phyloP scores from a whole-genome alignment of 768 basidiomycete species.

The Coprinopsis cinerea region DNA sequence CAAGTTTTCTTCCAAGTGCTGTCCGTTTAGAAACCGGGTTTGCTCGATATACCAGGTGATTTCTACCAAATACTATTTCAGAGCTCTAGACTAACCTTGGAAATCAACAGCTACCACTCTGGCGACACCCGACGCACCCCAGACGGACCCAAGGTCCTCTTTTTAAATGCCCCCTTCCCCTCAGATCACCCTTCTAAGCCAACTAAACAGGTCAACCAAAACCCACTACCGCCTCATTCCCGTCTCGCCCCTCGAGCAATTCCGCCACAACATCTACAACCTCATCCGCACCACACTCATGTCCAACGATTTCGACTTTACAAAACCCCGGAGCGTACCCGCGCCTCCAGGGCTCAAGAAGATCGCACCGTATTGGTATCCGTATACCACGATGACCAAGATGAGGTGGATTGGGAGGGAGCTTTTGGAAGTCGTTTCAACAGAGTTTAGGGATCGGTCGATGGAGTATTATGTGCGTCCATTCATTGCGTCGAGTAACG shows the following conservation, averaged over 20 bases:
- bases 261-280: constrained; percentile 48
- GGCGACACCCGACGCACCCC: too few species aligned
- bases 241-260: constrained; percentile 47
- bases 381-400: constrained; percentile 91
- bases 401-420: constrained; percentile 84
- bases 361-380: constrained; percentile 86
- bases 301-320: constrained; percentile 28
- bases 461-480: constrained; percentile 91
- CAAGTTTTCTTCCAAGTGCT: too few species aligned
- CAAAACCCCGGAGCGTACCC: constrained; percentile 17
- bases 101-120: too few species aligned
- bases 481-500: background rate
- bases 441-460: constrained; percentile 89
- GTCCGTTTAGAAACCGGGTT: too few species aligned
- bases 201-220: constrained; percentile 28
- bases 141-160: background rate
- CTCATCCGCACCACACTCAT: constrained; percentile 45
- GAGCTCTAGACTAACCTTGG: too few species aligned
- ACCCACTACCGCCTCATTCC: constrained; percentile 40
- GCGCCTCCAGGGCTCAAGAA: constrained; percentile 58
- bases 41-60: too few species aligned
- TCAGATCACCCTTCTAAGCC: constrained; percentile 13
- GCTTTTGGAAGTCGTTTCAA: constrained; percentile 86
- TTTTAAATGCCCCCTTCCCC: background rate
- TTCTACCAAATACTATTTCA: too few species aligned